Evolutionary conservation across 202 grass and related monocot genomes (phyloP).

Genomic region (Panicum hallii): DNA sequence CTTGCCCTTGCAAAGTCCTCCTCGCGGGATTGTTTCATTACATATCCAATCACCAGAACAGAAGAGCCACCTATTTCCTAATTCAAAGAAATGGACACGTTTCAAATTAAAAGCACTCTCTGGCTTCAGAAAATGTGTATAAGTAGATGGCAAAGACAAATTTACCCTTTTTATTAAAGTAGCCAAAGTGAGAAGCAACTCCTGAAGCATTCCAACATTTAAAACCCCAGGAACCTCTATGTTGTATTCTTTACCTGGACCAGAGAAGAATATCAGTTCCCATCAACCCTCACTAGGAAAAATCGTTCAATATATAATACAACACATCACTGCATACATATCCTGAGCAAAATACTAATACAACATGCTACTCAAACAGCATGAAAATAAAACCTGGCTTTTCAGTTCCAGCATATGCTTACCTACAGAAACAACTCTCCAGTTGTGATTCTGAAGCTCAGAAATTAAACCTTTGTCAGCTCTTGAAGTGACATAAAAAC

Average conservation of each 20-base stretch:
- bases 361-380: background rate
- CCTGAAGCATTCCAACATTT: conserved; percentile 66
- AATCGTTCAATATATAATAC: conserved; percentile 21
- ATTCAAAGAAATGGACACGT: conserved; percentile 25
- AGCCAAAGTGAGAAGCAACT: conserved; percentile 69
- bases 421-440: conserved; percentile 73
- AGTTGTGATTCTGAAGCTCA: conserved; percentile 61
- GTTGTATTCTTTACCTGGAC: conserved; percentile 47
- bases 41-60: conserved; percentile 72
- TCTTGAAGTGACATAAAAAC: conserved; percentile 68
- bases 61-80: conserved; percentile 63
- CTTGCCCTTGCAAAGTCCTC: conserved; percentile 93
- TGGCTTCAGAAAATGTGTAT: conserved; percentile 5
- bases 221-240: conserved; percentile 47
- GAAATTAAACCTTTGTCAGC: conserved; percentile 53
- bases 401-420: conserved; percentile 24
- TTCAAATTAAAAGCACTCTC: conserved; percentile 25
- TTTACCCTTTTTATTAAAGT: conserved; percentile 76
- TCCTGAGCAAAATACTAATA: conserved; percentile 7
- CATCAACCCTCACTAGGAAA: conserved; percentile 13
- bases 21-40: conserved; percentile 95
- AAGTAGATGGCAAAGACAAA: conserved; percentile 18
- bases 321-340: background rate
- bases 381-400: background rate
- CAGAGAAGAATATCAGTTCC: conserved; percentile 36